These are phyloP conservation scores for Populus tremula DNA, from an alignment of 345 rosid genomes.

Conservation along the genomic window DNA sequence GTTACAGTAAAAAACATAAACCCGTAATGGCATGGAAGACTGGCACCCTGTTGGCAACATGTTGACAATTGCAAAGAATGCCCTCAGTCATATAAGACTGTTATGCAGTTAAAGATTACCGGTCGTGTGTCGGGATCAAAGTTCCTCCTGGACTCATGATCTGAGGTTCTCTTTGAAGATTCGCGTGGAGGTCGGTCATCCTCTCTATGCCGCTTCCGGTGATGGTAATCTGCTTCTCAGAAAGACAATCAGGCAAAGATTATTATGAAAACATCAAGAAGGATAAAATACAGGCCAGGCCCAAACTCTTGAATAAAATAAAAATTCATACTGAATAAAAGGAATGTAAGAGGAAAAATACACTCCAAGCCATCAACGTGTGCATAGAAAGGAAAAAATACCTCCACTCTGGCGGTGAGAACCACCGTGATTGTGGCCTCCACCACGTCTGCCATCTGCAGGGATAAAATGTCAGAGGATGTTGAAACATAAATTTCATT, in stretches of 20 bases:
- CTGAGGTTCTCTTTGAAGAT: conserved; percentile 59
- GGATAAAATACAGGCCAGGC: neutral
- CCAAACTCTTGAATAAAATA: neutral
- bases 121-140: conserved; percentile 67
- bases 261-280: neutral
- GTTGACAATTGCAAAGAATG: neutral
- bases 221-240: conserved; percentile 48
- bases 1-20: neutral
- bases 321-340: neutral
- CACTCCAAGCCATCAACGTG: conserved; percentile 2
- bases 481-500: neutral
- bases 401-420: conserved; percentile 71
- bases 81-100: neutral
- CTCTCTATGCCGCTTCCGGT: conserved; percentile 76
- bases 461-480: conserved; percentile 10
- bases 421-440: conserved; percentile 67
- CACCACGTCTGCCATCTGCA: conserved; percentile 80
- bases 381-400: conserved; percentile 16
- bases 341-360: neutral
- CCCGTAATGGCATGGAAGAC: neutral
- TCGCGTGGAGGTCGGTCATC: conserved; percentile 73
- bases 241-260: conserved; percentile 7
- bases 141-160: conserved; percentile 62
- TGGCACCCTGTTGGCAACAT: neutral
- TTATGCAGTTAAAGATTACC: conserved; percentile 33